A percentile compares a stretch with the other conserved stretches of the same genome.
phyloP scores from a whole-genome alignment of 2,329 filamentous ascomycete genomes.

The Fusarium verticillioides region DNA sequence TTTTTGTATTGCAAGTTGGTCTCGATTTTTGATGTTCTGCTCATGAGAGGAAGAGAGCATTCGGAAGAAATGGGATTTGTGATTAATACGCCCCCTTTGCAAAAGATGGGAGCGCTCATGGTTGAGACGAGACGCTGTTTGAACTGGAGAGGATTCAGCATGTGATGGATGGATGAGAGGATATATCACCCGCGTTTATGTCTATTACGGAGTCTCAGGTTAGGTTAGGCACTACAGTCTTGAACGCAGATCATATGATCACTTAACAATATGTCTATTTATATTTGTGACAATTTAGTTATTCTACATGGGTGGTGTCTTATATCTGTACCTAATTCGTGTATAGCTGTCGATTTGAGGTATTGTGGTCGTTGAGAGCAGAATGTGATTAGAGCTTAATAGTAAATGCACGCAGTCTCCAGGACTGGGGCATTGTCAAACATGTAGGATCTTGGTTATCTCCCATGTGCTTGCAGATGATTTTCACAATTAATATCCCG shows the following conservation, averaged over 20 bases:
- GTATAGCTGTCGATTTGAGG: background rate
- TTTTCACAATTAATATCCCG: slow-evolving; percentile 53
- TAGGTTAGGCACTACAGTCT: slow-evolving; percentile 41
- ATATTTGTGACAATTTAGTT: background rate
- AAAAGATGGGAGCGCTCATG: slow-evolving; percentile 33
- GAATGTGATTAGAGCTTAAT: background rate
- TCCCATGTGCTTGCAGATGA: background rate
- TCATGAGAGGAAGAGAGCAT: slow-evolving; percentile 23
- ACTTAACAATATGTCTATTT: background rate
- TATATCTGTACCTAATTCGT: background rate
- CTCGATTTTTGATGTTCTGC: slow-evolving; percentile 35
- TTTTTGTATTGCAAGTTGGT: slow-evolving; percentile 38
- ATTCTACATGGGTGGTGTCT: background rate
- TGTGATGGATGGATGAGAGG: slow-evolving; percentile 34
- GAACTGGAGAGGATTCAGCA: slow-evolving; percentile 21
- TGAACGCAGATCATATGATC: slow-evolving; percentile 44
- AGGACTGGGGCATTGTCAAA: background rate
- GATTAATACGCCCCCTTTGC: slow-evolving; percentile 36
- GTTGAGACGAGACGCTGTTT: slow-evolving; percentile 35
- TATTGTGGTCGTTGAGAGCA: background rate
- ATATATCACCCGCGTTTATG: slow-evolving; percentile 45
- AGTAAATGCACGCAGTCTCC: slow-evolving; percentile 5
- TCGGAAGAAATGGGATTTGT: slow-evolving; percentile 25
- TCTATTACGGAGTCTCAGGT: slow-evolving; percentile 44
- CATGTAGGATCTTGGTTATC: background rate